These are phyloP conservation scores for Neofusicoccum cordaticola DNA, from an alignment of 2,329 filamentous ascomycete genomes.

Conservation along the genomic window DNA sequence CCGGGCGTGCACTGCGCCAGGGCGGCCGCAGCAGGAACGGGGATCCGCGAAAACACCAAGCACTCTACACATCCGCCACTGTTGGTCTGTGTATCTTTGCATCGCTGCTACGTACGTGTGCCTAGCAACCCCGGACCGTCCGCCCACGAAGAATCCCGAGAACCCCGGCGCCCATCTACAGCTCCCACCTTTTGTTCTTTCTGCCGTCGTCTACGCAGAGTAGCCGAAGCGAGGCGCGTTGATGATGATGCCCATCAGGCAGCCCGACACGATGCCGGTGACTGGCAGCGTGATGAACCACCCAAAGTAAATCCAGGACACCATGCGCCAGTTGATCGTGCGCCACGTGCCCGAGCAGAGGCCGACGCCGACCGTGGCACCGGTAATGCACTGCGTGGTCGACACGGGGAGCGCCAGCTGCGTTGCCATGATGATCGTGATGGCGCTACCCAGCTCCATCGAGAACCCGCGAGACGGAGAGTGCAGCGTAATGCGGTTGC, in stretches of 20 bases:
- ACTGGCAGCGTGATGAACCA: conserved; percentile 62
- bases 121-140: too few relatives aligned
- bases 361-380: conserved; percentile 61
- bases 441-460: conserved; percentile 47
- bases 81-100: too few relatives aligned
- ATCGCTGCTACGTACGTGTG: too few relatives aligned
- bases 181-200: background rate
- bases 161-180: background rate
- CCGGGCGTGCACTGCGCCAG: too few relatives aligned
- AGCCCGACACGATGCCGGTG: conserved; percentile 57
- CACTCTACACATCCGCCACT: too few relatives aligned
- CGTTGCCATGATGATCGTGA: conserved; percentile 63
- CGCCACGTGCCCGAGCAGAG: conserved; percentile 59
- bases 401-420: conserved; percentile 57
- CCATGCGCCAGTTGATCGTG: conserved; percentile 63
- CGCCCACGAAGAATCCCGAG: too few relatives aligned
- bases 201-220: background rate
- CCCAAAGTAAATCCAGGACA: conserved; percentile 57
- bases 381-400: conserved; percentile 57
- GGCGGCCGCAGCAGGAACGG: background rate
- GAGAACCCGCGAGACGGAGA: conserved; percentile 55
- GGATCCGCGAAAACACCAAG: too few relatives aligned
- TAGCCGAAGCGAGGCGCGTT: conserved; percentile 49
- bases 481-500: conserved; percentile 62
- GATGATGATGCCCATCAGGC: conserved; percentile 61